A percentile compares a stretch with the other conserved stretches of the same genome.
Evolutionary conservation across 192 early-diverging fungal genomes (phyloP).

Genomic region (Coemansia erecta): DNA sequence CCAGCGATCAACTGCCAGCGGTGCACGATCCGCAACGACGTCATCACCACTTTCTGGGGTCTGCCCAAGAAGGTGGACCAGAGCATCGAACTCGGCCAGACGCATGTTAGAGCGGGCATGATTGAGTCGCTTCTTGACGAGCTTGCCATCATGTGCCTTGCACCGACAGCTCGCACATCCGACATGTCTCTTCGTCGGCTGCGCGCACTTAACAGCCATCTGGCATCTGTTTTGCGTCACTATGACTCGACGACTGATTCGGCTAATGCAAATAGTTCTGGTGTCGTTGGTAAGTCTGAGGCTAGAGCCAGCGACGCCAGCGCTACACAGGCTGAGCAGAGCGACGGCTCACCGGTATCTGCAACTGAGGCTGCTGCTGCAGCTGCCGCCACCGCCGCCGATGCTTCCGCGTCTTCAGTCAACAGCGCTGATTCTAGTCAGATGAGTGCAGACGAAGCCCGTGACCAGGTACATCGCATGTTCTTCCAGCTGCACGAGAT

Average conservation of each 20-base stretch:
- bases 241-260: neutral
- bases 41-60: slow-evolving; percentile 53
- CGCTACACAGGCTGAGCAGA: too few species aligned
- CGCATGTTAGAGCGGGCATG: slow-evolving; percentile 41
- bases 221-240: slow-evolving; percentile 26
- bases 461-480: slow-evolving; percentile 26
- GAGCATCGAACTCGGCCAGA: slow-evolving; percentile 35
- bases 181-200: slow-evolving; percentile 27
- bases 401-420: neutral
- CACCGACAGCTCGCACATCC: slow-evolving; percentile 13
- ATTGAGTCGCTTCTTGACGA: slow-evolving; percentile 46
- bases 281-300: too few species aligned
- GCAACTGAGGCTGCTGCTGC: neutral
- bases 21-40: slow-evolving; percentile 48
- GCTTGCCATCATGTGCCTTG: slow-evolving; percentile 32
- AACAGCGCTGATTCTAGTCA: neutral
- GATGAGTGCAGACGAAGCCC: slow-evolving; percentile 8
- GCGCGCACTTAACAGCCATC: slow-evolving; percentile 27
- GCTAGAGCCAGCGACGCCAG: too few species aligned
- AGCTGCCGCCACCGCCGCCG: neutral
- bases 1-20: slow-evolving; percentile 38
- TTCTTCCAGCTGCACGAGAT: slow-evolving; percentile 47
- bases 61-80: slow-evolving; percentile 49
- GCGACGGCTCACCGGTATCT: neutral
- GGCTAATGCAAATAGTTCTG: neutral